phyloP scores from a whole-genome alignment of 2,329 filamentous ascomycete genomes.

The Taxawa tesnikishii region DNA sequence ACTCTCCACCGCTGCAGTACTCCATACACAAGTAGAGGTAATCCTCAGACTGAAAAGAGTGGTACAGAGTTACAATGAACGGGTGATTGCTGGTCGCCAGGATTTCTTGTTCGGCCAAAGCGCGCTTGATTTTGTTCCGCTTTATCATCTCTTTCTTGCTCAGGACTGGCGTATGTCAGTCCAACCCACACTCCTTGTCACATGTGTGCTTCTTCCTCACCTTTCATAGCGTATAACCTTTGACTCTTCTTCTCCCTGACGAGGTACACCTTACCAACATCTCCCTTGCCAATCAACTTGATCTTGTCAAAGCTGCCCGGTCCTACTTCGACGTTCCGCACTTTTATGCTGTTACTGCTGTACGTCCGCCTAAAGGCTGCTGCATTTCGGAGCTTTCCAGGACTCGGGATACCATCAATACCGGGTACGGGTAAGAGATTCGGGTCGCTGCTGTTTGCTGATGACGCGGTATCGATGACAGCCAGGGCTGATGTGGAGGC shows the following conservation, averaged over 20 bases:
- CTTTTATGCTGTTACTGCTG: slow-evolving; percentile 98
- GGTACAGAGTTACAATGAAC: slow-evolving; percentile 96
- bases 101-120: slow-evolving; percentile 94
- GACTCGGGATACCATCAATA: slow-evolving; percentile 50
- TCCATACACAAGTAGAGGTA: slow-evolving; percentile 99
- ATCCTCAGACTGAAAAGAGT: slow-evolving; percentile 98
- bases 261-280: slow-evolving; percentile 96
- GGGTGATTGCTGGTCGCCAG: slow-evolving; percentile 96
- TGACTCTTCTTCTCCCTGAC: slow-evolving; percentile 97
- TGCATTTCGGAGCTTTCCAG: slow-evolving; percentile 51
- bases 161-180: slow-evolving; percentile 50
- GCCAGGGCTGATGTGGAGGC: slow-evolving; percentile 36
- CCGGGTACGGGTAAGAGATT: slow-evolving; percentile 23
- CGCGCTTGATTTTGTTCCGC: slow-evolving; percentile 98
- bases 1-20: slow-evolving; percentile 97
- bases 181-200: no score
- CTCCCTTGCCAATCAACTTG: slow-evolving; percentile 96
- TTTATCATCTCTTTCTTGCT: slow-evolving; percentile 99
- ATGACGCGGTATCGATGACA: slow-evolving; percentile 36
- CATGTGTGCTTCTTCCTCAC: slow-evolving; percentile 35
- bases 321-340: slow-evolving; percentile 90
- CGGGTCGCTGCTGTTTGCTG: slow-evolving; percentile 12
- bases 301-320: slow-evolving; percentile 98
- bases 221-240: slow-evolving; percentile 96
- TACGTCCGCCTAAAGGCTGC: slow-evolving; percentile 87